These are phyloP conservation scores for Telopea speciosissima DNA, from an alignment of 177 flowering plant genomes.

Conservation along the genomic window DNA sequence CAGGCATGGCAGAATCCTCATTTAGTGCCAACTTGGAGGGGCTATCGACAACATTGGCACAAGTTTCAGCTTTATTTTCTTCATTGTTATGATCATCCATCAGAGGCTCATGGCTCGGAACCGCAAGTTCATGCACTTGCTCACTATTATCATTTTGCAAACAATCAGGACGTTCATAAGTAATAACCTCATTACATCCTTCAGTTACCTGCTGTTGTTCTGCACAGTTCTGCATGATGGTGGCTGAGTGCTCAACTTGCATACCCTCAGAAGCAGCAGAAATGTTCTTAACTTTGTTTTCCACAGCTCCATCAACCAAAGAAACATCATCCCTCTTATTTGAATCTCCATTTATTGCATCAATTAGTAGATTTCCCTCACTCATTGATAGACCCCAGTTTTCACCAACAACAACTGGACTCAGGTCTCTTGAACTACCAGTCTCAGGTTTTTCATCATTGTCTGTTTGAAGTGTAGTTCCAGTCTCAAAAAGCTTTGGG, in stretches of 20 bases:
- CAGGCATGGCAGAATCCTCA: constrained; percentile 18
- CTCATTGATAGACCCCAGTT: constrained; percentile 3
- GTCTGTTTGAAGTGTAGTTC: constrained; percentile 15
- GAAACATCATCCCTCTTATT: constrained; percentile 9
- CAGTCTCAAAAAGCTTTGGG: constrained; percentile 15
- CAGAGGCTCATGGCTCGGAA: not conserved
- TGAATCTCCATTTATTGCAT: constrained; percentile 11
- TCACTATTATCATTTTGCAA: constrained; percentile 3
- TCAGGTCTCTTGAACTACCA: constrained; percentile 19
- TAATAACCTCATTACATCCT: constrained; percentile 1
- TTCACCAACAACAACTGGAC: constrained; percentile 2
- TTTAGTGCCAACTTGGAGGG: constrained; percentile 10
- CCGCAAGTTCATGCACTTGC: not conserved
- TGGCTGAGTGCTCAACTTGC: constrained; percentile 15
- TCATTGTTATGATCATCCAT: constrained; percentile 7
- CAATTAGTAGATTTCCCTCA: constrained; percentile 8
- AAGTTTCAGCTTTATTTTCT: constrained; percentile 7
- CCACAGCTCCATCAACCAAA: constrained; percentile 10
- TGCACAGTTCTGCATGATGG: constrained; percentile 8
- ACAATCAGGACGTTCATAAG: constrained; percentile 1
- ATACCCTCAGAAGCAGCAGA: constrained; percentile 11
- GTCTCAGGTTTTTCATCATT: constrained; percentile 24
- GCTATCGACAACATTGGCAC: constrained; percentile 12
- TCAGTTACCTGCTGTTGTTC: not conserved
- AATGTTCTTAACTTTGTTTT: constrained; percentile 10